Evolutionary conservation across 306 rosid species (phyloP).

Genomic region (Luffa aegyptiaca): DNA sequence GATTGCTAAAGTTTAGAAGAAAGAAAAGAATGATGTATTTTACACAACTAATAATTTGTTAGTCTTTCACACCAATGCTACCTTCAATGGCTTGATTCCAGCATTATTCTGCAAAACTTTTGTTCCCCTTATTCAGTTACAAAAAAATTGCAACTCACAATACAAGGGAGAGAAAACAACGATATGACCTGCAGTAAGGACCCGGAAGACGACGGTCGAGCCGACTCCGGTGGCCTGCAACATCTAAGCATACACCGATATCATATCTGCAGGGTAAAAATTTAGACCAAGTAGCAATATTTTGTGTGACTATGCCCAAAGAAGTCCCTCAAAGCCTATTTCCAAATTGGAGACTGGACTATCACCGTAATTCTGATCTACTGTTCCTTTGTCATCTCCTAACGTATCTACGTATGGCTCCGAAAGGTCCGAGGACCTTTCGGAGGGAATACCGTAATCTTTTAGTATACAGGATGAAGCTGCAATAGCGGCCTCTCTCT

Average conservation of each 20-base stretch:
- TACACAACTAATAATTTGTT: background rate
- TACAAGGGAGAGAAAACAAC: background rate
- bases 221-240: background rate
- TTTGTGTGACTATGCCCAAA: slow-evolving; percentile 42
- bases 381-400: slow-evolving; percentile 28
- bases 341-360: slow-evolving; percentile 68
- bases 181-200: background rate
- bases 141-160: background rate
- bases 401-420: slow-evolving; percentile 53
- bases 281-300: background rate
- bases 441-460: slow-evolving; percentile 79
- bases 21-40: background rate
- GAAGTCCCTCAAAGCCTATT: slow-evolving; percentile 62
- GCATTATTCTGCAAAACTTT: background rate
- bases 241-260: background rate
- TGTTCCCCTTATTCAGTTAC: background rate
- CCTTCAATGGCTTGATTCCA: background rate
- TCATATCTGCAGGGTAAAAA: background rate
- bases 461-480: slow-evolving; percentile 60
- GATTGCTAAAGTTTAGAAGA: background rate
- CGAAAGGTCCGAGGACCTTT: slow-evolving; percentile 70
- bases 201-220: background rate
- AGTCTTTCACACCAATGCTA: slow-evolving; percentile 11
- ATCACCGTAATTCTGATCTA: slow-evolving; percentile 39
- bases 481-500: slow-evolving; percentile 54